Evolutionary conservation across 2,329 filamentous ascomycete species (phyloP), one percentile per base, ranked within the genome.

Genomic region (Dactylellina drechsleri): DNA sequence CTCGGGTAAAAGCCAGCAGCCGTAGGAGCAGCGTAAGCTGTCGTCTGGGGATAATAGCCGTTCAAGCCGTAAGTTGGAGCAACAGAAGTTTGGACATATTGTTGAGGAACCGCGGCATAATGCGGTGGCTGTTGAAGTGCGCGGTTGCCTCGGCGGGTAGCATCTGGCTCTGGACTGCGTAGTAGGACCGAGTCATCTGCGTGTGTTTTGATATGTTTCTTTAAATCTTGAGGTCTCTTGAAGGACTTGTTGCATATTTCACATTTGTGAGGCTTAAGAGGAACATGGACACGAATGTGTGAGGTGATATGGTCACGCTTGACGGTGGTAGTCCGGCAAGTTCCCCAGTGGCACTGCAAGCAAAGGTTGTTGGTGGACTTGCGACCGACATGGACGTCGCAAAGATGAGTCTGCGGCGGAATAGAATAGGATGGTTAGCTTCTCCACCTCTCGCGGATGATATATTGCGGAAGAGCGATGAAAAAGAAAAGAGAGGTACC

Each of bases 311-410:
- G 95, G 81, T 98, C 95, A 80, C 95, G 92, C 87, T 99, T 98
- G 82, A 98, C 94, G 1, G 94, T 98, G 56, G 93, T 97, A 20
- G 94, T 98, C 77, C 93, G 90, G 85, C 95, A 99, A 77, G 90
- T 91, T 79, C 93, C 95, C 95, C 95, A 99, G 82, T 96, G 92
- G 84, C 95, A 99, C 65, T 93, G 97, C 82, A 99, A 84, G 83
- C 95, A 98, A 81, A 99, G 86, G 84, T 99, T 99, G 85, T 98
- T 98, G 81, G 95, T 99, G 85, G 92, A 96, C 86, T 99, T 99
- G 83, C 95, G 92, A 78, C 95, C 95, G 82, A 99, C 93, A 86
- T 99, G 95, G 81, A 93, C 92, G 82, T 98, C 95, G 83, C 95
- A 98, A 79, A 99, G 93, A 83, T 99, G 95, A 80, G 98, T 94